phyloP scores from a whole-genome alignment of 176 grass and related monocot species.

The Luzula sylvatica region DNA sequence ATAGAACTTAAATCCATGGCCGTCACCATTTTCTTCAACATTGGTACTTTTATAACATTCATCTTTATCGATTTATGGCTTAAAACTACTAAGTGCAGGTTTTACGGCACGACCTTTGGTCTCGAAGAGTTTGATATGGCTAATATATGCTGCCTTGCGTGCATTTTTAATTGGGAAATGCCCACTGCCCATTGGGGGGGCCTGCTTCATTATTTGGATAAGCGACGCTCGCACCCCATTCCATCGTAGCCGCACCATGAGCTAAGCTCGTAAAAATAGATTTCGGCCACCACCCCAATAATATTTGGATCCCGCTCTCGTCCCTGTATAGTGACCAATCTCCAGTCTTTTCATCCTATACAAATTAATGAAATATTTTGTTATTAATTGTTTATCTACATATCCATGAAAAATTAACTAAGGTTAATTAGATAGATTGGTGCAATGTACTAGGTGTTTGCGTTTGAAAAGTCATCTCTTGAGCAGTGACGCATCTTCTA shows the following conservation, averaged over 20 bases:
- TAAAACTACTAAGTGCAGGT: background rate
- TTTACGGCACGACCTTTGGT: background rate
- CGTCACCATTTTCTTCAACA: no score
- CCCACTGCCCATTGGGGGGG: conserved; percentile 21
- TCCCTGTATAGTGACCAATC: conserved; percentile 21
- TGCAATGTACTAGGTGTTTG: no score
- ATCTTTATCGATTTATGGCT: no score
- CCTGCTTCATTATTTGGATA: conserved; percentile 16
- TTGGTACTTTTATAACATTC: no score
- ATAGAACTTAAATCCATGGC: no score
- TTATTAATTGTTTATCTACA: background rate
- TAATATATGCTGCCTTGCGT: conserved; percentile 16
- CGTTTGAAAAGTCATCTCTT: no score
- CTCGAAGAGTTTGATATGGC: background rate
- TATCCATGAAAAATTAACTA: background rate
- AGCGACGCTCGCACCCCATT: conserved; percentile 6
- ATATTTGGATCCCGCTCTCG: background rate
- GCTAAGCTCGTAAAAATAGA: conserved; percentile 4
- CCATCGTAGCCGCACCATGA: background rate
- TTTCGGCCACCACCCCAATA: conserved; percentile 15
- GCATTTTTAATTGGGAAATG: background rate
- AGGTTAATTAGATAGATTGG: no score
- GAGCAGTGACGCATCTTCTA: no score
- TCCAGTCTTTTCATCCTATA: conserved; percentile 11
- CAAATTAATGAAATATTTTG: no score